Conservation (phyloP, 2,329 filamentous ascomycete species). For the Sphaerulina vaccinii region DNA sequence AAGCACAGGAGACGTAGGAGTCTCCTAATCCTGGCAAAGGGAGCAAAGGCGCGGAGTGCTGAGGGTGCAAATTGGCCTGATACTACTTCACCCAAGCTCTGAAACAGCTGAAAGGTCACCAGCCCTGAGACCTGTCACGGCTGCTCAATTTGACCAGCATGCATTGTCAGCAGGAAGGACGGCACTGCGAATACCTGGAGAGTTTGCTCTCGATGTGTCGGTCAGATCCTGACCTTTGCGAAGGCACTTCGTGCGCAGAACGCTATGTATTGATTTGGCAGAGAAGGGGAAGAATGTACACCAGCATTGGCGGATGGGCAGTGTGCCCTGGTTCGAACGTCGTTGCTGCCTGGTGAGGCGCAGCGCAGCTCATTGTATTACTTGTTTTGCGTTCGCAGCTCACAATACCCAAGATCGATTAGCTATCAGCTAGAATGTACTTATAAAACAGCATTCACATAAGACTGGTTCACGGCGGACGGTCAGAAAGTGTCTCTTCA, state of each 20-base stretch:
- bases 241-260: background rate
- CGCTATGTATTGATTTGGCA: background rate
- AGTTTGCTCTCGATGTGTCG: background rate
- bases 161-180: background rate
- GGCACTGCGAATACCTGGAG: slow-evolving; percentile 4
- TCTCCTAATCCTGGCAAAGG: too few relatives aligned
- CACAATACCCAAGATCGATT: background rate
- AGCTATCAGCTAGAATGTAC: background rate
- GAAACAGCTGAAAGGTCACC: too few relatives aligned
- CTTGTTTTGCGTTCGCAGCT: background rate
- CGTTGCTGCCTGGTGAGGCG: background rate
- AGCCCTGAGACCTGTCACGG: too few relatives aligned
- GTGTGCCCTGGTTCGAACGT: background rate
- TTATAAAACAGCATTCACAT: too few relatives aligned
- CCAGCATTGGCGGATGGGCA: background rate
- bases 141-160: slow-evolving; percentile 1
- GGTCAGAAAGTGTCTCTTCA: too few relatives aligned
- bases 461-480: too few relatives aligned
- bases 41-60: too few relatives aligned
- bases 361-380: background rate
- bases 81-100: too few relatives aligned
- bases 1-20: too few relatives aligned
- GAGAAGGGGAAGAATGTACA: background rate
- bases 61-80: too few relatives aligned
- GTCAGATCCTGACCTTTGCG: too few relatives aligned